phyloP scores from a whole-genome alignment of 1,284 basidiomycete genomes.

The Somion occarium region DNA sequence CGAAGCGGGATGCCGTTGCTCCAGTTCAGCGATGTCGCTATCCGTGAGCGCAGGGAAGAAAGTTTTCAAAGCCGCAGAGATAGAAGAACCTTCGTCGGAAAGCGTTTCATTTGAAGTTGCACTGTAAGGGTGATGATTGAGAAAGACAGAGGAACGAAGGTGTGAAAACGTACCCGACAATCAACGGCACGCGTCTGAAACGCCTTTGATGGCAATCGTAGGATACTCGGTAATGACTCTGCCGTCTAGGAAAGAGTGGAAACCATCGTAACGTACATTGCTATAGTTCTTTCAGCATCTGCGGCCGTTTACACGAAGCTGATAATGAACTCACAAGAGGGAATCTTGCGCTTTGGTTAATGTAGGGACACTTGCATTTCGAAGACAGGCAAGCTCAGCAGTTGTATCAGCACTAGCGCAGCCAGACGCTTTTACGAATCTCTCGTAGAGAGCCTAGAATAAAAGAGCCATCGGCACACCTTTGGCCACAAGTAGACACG shows the following conservation, averaged over 20 bases:
- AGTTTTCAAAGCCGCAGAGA: slow-evolving; percentile 31
- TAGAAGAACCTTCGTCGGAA: slow-evolving; percentile 28
- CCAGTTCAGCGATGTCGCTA: slow-evolving; percentile 32
- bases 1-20: slow-evolving; percentile 34
- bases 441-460: too few species aligned
- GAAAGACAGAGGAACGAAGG: neutral
- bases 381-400: slow-evolving; percentile 38
- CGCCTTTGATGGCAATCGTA: slow-evolving; percentile 39
- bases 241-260: slow-evolving; percentile 42
- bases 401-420: slow-evolving; percentile 31
- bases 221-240: slow-evolving; percentile 43
- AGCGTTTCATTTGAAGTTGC: slow-evolving; percentile 54
- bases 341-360: slow-evolving; percentile 51
- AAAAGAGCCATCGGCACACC: too few species aligned
- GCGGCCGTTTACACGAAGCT: too few species aligned
- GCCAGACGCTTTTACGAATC: too few species aligned
- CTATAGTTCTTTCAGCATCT: too few species aligned
- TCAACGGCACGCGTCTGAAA: slow-evolving; percentile 46
- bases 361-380: slow-evolving; percentile 42
- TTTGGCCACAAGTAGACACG: too few species aligned
- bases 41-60: slow-evolving; percentile 43
- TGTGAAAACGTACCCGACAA: slow-evolving; percentile 45
- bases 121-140: slow-evolving; percentile 22
- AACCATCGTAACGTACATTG: slow-evolving; percentile 35
- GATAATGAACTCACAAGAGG: slow-evolving; percentile 22